Percentiles rank a stretch among this genome's conserved stretches.
phyloP scores from a whole-genome alignment of 192 early-diverging fungal genomes.

The Bifiguratus adelaidae region DNA sequence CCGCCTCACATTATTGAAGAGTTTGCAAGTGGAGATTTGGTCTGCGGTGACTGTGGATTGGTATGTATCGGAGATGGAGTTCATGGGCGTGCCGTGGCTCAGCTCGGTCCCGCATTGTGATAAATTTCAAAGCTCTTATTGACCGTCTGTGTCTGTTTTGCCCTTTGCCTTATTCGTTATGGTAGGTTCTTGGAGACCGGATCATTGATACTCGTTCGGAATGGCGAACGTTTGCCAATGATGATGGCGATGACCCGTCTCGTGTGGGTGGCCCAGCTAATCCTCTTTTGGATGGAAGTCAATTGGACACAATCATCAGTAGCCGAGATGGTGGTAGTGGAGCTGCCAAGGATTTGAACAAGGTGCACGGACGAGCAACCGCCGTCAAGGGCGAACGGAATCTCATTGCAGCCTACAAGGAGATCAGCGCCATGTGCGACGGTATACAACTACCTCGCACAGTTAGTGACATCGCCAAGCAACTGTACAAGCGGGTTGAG shows the following conservation, averaged over 20 bases:
- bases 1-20: constrained; percentile 86
- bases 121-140: too few species aligned
- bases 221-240: constrained; percentile 94
- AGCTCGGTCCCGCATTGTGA: too few species aligned
- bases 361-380: constrained; percentile 59
- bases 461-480: constrained; percentile 73
- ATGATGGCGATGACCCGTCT: constrained; percentile 83
- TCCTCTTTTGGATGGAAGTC: constrained; percentile 65
- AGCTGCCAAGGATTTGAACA: constrained; percentile 54
- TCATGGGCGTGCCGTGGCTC: too few species aligned
- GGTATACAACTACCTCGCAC: constrained; percentile 66
- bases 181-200: constrained; percentile 77
- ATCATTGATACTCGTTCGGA: constrained; percentile 92
- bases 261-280: constrained; percentile 80
- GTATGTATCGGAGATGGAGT: too few species aligned
- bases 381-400: constrained; percentile 65
- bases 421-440: constrained; percentile 71
- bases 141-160: too few species aligned
- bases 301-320: constrained; percentile 78
- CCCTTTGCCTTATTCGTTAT: too few species aligned
- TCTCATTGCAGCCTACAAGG: constrained; percentile 62
- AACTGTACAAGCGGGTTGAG: constrained; percentile 79
- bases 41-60: constrained; percentile 88
- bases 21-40: constrained; percentile 77
- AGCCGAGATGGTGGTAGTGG: constrained; percentile 68